A percentile compares a stretch with the other conserved stretches of the same genome.
phyloP scores from a whole-genome alignment of 306 rosid genomes.

The Arachis hypogaea region DNA sequence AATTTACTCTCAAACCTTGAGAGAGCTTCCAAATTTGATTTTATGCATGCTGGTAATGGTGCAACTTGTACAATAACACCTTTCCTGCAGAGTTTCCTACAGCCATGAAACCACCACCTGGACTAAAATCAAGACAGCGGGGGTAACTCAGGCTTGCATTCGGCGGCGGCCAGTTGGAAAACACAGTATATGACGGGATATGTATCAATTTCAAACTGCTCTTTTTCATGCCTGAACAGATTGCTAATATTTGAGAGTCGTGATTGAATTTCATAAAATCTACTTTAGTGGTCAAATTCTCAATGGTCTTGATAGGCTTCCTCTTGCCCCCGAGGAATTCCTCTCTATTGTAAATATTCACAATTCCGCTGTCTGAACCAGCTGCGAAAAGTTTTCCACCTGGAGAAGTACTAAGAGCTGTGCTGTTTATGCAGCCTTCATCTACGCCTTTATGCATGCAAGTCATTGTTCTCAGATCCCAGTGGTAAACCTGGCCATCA shows the following conservation, averaged over 20 bases:
- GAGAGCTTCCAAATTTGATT: neutral
- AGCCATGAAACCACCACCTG: conserved; percentile 93
- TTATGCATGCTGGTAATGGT: conserved; percentile 51
- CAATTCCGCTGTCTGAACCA: conserved; percentile 43
- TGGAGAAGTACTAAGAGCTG: conserved; percentile 41
- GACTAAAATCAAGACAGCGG: conserved; percentile 79
- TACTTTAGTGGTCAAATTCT: conserved; percentile 36
- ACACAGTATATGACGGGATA: conserved; percentile 68
- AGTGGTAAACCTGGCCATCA: conserved; percentile 89
- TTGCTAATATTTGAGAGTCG: conserved; percentile 45
- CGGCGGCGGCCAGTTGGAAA: conserved; percentile 80
- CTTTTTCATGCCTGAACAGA: conserved; percentile 75
- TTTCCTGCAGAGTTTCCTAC: conserved; percentile 78
- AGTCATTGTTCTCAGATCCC: conserved; percentile 87
- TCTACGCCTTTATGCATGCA: conserved; percentile 64
- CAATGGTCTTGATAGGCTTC: conserved; percentile 39
- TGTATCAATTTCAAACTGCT: conserved; percentile 77
- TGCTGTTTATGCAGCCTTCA: conserved; percentile 42
- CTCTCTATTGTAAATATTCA: conserved; percentile 45
- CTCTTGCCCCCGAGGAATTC: conserved; percentile 47
- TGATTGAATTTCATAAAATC: conserved; percentile 43
- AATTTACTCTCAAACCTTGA: neutral
- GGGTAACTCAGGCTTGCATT: conserved; percentile 62
- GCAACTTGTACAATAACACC: conserved; percentile 63
- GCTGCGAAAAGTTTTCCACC: conserved; percentile 43